Conservation (phyloP, 1,139 yeast species). For the Zygoascus meyerae region DNA sequence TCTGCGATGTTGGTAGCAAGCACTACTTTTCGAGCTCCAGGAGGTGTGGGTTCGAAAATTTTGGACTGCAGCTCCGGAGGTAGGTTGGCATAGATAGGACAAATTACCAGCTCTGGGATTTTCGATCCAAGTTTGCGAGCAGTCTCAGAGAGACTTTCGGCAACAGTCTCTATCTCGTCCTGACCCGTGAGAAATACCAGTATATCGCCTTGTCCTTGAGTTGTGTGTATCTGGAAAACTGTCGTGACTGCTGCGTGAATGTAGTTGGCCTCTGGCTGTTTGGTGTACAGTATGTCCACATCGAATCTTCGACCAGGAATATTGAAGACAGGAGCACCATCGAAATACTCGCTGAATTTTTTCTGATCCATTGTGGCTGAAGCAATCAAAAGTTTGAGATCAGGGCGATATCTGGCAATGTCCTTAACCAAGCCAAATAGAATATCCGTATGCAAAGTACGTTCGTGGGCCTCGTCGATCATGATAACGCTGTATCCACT, state of each 20-base stretch:
- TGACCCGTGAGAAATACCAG: constrained; percentile 89
- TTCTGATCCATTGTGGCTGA: constrained; percentile 93
- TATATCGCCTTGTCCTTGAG: constrained; percentile 79
- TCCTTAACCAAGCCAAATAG: constrained; percentile 75
- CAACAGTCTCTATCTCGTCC: constrained; percentile 85
- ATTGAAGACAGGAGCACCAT: constrained; percentile 76
- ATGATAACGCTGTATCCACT: constrained; percentile 69
- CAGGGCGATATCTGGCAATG: constrained; percentile 55
- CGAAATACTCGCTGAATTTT: constrained; percentile 74
- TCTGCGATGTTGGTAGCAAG: constrained; percentile 96
- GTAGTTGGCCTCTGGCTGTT: constrained; percentile 85
- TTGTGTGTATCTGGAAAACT: constrained; percentile 70
- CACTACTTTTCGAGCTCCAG: constrained; percentile 74
- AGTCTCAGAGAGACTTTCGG: constrained; percentile 64
- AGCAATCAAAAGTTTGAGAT: constrained; percentile 69
- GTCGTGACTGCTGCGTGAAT: constrained; percentile 84
- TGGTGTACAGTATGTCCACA: constrained; percentile 79
- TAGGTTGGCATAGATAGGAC: constrained; percentile 88
- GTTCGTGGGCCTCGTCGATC: constrained; percentile 97
- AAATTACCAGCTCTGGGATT: constrained; percentile 60
- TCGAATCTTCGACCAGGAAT: constrained; percentile 87
- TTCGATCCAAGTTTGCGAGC: constrained; percentile 56
- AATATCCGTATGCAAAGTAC: constrained; percentile 91
- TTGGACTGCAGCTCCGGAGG: constrained; percentile 78
- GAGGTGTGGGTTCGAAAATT: constrained; percentile 86